phyloP scores from a whole-genome alignment of 805 yeast species.

The Naumovozyma castellii region DNA sequence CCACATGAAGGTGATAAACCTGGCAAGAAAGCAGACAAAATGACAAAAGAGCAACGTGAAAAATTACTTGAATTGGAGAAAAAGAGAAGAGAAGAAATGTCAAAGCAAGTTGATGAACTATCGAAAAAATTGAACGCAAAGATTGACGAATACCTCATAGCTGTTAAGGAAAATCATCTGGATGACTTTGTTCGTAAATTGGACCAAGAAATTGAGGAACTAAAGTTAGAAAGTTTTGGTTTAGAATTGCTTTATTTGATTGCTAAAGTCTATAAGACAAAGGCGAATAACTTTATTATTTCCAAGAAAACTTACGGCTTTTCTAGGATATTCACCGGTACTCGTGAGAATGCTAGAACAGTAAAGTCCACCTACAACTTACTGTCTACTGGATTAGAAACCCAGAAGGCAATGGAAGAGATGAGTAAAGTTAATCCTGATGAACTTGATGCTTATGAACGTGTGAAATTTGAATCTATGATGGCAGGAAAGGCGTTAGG shows the following conservation, averaged over 20 bases:
- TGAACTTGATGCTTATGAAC: conserved; percentile 47
- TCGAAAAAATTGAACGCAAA: conserved; percentile 39
- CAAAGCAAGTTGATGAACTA: conserved; percentile 42
- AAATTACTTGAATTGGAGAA: conserved; percentile 42
- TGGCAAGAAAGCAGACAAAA: conserved; percentile 19
- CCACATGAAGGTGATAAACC: conserved; percentile 30
- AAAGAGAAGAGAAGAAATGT: conserved; percentile 44
- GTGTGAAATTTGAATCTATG: conserved; percentile 69
- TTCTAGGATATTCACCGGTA: conserved; percentile 69
- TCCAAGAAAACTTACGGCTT: conserved; percentile 80
- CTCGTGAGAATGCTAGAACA: conserved; percentile 75
- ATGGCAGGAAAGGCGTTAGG: conserved; percentile 85
- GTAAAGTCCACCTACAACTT: conserved; percentile 79
- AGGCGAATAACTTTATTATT: conserved; percentile 63
- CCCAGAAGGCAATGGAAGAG: conserved; percentile 68
- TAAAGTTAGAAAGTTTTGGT: conserved; percentile 94
- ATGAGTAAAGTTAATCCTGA: conserved; percentile 60
- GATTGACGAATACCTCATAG: conserved; percentile 37
- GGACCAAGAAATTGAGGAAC: conserved; percentile 56
- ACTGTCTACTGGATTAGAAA: conserved; percentile 76
- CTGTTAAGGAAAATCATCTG: conserved; percentile 40
- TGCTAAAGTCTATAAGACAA: conserved; percentile 67
- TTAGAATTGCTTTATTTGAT: conserved; percentile 75
- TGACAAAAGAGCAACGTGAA: conserved; percentile 38
- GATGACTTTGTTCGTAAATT: conserved; percentile 43